A percentile compares a stretch with the other conserved stretches of the same genome.
Conservation (phyloP, 352 stramenopile genomes). For the Pythium dissimile region DNA sequence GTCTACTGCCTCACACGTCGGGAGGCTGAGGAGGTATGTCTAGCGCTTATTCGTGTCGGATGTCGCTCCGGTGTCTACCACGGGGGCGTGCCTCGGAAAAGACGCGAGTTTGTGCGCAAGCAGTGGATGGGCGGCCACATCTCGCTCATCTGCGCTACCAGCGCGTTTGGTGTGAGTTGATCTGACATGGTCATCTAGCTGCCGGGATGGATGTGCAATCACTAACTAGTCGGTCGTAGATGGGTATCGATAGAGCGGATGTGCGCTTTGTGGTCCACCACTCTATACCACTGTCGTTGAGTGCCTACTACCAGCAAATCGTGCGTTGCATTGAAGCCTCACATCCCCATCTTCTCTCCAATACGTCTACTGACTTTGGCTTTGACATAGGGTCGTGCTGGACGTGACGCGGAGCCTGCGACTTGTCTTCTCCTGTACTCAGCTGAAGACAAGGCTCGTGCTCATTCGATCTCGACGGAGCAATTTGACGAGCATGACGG, state of each 20-base stretch:
- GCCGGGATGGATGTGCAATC: not conserved
- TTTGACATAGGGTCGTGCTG: conserved; percentile 48
- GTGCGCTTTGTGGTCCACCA: conserved; percentile 76
- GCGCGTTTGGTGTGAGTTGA: conserved; percentile 59
- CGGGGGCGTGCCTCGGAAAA: conserved; percentile 46
- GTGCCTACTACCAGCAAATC: conserved; percentile 76
- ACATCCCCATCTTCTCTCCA: not conserved
- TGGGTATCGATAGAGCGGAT: conserved; percentile 76
- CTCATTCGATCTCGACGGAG: conserved; percentile 40
- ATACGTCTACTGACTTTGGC: not conserved
- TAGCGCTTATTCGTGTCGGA: conserved; percentile 47
- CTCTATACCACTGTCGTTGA: conserved; percentile 59
- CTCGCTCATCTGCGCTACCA: conserved; percentile 74
- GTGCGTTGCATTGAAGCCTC: conserved; percentile 24
- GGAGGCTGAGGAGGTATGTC: conserved; percentile 57
- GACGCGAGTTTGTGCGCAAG: conserved; percentile 67
- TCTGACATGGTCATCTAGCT: not conserved
- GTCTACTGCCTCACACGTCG: conserved; percentile 77
- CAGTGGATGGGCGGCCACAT: conserved; percentile 78
- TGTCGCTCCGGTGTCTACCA: conserved; percentile 69
- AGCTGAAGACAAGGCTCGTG: conserved; percentile 50
- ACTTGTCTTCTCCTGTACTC: conserved; percentile 64
- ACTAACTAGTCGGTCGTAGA: conserved; percentile 30
- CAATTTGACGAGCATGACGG: conserved; percentile 18
- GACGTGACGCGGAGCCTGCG: conserved; percentile 50